Evolutionary conservation across 345 rosid genomes (phyloP).

Genomic region (Eucalyptus erythrocorys): DNA sequence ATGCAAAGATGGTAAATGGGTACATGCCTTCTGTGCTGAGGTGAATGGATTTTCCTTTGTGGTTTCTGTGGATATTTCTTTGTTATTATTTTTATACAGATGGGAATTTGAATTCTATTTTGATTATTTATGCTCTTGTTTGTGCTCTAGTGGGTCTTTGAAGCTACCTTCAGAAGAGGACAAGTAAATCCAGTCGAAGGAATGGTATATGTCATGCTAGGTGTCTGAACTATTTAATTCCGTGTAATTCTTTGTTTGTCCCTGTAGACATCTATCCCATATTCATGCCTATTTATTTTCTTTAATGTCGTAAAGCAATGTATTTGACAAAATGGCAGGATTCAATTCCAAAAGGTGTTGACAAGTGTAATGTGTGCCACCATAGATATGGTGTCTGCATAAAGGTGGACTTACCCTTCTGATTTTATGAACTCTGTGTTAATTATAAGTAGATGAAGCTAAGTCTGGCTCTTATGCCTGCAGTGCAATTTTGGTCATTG

Average conservation of each 20-base stretch:
- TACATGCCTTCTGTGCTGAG: too few relatives aligned
- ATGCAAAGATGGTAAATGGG: too few relatives aligned
- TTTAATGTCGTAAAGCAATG: neutral
- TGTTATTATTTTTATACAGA: neutral
- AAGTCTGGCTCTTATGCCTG: too few relatives aligned
- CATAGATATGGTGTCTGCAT: constrained; percentile 62
- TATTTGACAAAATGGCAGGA: constrained; percentile 34
- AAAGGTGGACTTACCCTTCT: constrained; percentile 32
- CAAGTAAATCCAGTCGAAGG: constrained; percentile 84
- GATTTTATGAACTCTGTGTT: neutral
- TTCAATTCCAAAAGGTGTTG: constrained; percentile 31
- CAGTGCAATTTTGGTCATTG: constrained; percentile 95
- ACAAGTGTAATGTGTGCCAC: constrained; percentile 60
- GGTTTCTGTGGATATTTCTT: neutral
- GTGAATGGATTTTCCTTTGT: too few relatives aligned
- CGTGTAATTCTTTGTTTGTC: neutral
- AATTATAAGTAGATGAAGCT: neutral
- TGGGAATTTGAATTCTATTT: neutral
- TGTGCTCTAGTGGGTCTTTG: constrained; percentile 79
- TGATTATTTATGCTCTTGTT: neutral
- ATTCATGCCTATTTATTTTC: neutral
- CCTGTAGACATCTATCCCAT: neutral
- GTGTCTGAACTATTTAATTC: neutral
- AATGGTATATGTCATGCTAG: constrained; percentile 49
- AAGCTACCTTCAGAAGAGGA: constrained; percentile 80